Conservation (phyloP, 129 eudicot genomes). For the Helianthus annuus region DNA sequence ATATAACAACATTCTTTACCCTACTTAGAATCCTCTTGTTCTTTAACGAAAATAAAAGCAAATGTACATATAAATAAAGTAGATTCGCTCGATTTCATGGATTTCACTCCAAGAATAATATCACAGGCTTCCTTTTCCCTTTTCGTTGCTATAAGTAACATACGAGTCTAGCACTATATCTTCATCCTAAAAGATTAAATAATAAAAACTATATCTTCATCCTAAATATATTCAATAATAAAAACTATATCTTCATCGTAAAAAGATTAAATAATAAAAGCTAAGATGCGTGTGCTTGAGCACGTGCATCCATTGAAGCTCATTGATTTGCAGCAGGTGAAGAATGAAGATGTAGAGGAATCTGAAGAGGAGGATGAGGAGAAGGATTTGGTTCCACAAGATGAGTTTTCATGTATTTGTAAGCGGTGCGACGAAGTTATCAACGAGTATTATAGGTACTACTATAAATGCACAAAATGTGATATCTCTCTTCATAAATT, state of each 20-base stretch:
- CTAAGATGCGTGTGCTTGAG: background rate
- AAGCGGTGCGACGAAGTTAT: background rate
- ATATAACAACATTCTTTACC: too few relatives aligned
- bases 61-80: too few relatives aligned
- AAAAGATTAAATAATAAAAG: background rate
- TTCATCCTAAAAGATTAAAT: background rate
- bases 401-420: background rate
- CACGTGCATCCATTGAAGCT: background rate
- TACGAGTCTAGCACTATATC: background rate
- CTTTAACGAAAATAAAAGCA: too few relatives aligned
- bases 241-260: background rate
- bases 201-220: background rate
- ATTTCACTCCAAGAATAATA: too few relatives aligned
- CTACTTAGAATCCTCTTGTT: too few relatives aligned
- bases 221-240: background rate
- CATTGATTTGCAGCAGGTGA: background rate
- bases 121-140: too few relatives aligned
- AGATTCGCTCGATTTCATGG: too few relatives aligned
- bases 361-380: background rate
- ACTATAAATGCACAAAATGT: conserved; percentile 7
- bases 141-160: background rate
- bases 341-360: too few relatives aligned
- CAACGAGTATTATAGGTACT: background rate
- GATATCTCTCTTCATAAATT: conserved; percentile 13
- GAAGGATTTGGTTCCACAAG: background rate